Conservation (phyloP, 371 early-diverging fungal species). For the Parasitella parasitica region DNA sequence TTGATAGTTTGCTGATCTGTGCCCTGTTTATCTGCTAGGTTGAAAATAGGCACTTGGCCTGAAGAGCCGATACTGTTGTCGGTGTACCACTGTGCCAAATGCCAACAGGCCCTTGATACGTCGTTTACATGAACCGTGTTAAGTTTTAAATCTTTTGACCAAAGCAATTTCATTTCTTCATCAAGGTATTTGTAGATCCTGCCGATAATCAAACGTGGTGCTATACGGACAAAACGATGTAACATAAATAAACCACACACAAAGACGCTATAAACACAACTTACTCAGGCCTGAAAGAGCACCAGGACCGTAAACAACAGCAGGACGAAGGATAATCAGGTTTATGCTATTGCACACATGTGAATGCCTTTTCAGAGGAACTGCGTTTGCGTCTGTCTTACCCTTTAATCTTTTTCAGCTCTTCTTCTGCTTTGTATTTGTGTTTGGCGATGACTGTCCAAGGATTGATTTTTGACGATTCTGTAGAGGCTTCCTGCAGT, state of each 20-base stretch:
- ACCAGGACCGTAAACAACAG: constrained; percentile 87
- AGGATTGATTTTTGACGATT: constrained; percentile 75
- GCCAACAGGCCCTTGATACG: constrained; percentile 79
- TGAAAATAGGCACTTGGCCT: constrained; percentile 51
- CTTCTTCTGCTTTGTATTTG: constrained; percentile 83
- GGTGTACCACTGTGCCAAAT: constrained; percentile 60
- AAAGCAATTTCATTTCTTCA: constrained; percentile 88
- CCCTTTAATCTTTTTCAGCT: constrained; percentile 61
- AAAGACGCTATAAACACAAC: neutral
- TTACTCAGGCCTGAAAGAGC: constrained; percentile 78
- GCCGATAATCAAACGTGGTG: constrained; percentile 89
- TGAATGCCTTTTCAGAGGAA: neutral
- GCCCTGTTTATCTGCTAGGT: constrained; percentile 78
- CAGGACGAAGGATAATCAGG: constrained; percentile 83
- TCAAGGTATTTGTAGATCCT: constrained; percentile 81
- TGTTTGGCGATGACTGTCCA: constrained; percentile 81
- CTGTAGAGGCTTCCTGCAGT: constrained; percentile 72
- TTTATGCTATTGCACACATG: constrained; percentile 62
- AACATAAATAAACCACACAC: neutral
- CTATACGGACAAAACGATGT: constrained; percentile 33
- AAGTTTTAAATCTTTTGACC: constrained; percentile 86
- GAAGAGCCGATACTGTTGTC: constrained; percentile 29
- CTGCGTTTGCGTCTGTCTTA: neutral
- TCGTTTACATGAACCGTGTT: constrained; percentile 93
- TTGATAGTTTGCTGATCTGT: constrained; percentile 86